Evolutionary conservation across 306 rosid species (phyloP).

Genomic region (Quercus glauca): DNA sequence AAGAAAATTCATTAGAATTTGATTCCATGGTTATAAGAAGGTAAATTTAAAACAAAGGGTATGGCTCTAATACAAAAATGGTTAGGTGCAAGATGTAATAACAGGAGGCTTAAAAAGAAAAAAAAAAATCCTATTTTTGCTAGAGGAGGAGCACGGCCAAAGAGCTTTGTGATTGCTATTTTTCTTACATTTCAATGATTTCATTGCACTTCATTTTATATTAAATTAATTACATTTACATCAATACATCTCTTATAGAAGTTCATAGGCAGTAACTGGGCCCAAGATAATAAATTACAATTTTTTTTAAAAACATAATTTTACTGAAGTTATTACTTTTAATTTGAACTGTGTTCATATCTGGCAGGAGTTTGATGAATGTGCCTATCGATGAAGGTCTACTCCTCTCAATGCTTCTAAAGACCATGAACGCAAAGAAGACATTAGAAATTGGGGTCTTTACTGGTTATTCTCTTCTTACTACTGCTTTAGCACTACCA

Average conservation of each 20-base stretch:
- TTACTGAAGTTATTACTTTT: no score
- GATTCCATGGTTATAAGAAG: no score
- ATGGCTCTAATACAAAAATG: no score
- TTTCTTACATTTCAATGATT: no score
- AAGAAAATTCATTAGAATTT: no score
- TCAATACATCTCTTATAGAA: not conserved
- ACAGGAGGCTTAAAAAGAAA: no score
- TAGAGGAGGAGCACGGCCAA: no score
- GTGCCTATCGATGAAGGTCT: conserved; percentile 54
- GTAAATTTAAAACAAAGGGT: no score
- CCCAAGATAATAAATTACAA: not conserved
- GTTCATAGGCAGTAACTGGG: not conserved
- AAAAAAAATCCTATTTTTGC: not conserved
- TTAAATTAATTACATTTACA: not conserved
- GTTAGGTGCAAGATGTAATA: no score
- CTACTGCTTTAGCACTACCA: conserved; percentile 62
- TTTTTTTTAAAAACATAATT: not conserved
- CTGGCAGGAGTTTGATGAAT: conserved; percentile 41
- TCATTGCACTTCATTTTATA: no score
- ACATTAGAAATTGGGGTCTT: conserved; percentile 64
- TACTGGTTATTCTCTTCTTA: conserved; percentile 69
- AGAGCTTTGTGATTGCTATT: not conserved
- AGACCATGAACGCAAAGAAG: conserved; percentile 52
- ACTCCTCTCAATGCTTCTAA: conserved; percentile 48
- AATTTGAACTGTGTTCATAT: not conserved